Conservation (phyloP, 495 filamentous ascomycete genomes). For the Talaromyces stipitatus region DNA sequence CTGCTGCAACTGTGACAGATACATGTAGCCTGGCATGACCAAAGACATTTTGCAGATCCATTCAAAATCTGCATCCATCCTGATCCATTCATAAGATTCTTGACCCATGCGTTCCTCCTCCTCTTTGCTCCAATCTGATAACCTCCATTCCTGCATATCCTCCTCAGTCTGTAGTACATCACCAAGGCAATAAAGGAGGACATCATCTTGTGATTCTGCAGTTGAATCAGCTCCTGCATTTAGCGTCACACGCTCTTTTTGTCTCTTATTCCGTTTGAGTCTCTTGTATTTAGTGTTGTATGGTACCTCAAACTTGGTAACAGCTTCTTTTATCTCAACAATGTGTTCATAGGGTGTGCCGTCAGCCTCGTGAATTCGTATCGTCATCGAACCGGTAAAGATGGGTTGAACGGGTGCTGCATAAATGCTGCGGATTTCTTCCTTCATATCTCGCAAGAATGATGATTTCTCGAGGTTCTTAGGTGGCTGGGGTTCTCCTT, state of each 20-base stretch:
- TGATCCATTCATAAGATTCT: constrained; percentile 97
- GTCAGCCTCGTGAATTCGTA: constrained; percentile 96
- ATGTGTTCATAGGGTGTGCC: constrained; percentile 98
- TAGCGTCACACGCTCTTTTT: constrained; percentile 65
- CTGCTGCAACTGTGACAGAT: constrained; percentile 91
- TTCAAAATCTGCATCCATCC: constrained; percentile 96
- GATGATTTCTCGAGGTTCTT: constrained; percentile 53
- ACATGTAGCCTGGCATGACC: constrained; percentile 91
- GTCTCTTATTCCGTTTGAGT: constrained; percentile 81
- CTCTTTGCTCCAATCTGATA: constrained; percentile 80
- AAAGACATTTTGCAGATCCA: constrained; percentile 82
- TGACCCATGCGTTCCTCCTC: constrained; percentile 85
- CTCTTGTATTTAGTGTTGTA: constrained; percentile 99
- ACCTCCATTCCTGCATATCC: constrained; percentile 74
- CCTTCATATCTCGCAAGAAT: constrained; percentile 77
- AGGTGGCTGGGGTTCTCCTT: constrained; percentile 45
- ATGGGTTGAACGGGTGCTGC: constrained; percentile 62
- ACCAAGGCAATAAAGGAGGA: constrained; percentile 83
- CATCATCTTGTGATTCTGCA: constrained; percentile 70
- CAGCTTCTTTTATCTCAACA: constrained; percentile 82
- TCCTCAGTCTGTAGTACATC: constrained; percentile 80
- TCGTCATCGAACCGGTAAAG: constrained; percentile 94
- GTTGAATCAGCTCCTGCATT: constrained; percentile 53
- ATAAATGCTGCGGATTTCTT: constrained; percentile 63
- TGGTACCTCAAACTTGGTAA: constrained; percentile 81